phyloP scores from a whole-genome alignment of 441 rosid genomes.

The Rhodomyrtus psidioides region DNA sequence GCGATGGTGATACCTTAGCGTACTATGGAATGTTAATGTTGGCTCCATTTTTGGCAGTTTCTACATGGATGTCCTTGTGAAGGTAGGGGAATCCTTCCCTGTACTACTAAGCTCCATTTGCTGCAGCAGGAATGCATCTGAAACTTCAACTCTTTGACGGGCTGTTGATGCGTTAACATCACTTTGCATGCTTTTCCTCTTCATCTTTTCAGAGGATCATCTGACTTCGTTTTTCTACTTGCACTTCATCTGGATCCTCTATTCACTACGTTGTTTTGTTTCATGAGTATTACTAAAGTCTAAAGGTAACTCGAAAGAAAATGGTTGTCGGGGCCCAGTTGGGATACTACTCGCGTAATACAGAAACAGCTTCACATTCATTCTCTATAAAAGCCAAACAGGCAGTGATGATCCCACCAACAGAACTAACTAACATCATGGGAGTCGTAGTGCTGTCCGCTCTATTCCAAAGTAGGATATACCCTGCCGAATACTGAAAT shows the following conservation, averaged over 20 bases:
- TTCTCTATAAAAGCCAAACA: not conserved
- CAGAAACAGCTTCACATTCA: not conserved
- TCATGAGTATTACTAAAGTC: not conserved
- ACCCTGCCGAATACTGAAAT: not conserved
- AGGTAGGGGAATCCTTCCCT: not conserved
- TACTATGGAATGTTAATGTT: constrained; percentile 49
- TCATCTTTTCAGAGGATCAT: not conserved
- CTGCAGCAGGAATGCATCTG: not conserved
- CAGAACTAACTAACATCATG: not conserved
- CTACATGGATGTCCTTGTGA: constrained; percentile 32
- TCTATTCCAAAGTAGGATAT: not conserved
- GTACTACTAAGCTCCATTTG: not conserved
- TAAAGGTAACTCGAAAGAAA: not conserved
- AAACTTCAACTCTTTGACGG: not conserved
- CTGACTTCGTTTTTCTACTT: not conserved
- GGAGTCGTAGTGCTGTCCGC: not conserved
- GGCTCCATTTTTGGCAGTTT: constrained; percentile 42
- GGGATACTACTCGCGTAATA: not conserved
- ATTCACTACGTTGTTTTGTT: not conserved
- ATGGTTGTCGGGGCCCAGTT: not conserved
- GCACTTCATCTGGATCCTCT: not conserved
- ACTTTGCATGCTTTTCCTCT: not conserved
- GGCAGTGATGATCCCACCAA: not conserved
- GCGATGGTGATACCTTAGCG: constrained; percentile 45
- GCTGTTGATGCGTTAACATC: not conserved